phyloP scores from a whole-genome alignment of 129 eudicot genomes.

The Centaurea solstitialis region DNA sequence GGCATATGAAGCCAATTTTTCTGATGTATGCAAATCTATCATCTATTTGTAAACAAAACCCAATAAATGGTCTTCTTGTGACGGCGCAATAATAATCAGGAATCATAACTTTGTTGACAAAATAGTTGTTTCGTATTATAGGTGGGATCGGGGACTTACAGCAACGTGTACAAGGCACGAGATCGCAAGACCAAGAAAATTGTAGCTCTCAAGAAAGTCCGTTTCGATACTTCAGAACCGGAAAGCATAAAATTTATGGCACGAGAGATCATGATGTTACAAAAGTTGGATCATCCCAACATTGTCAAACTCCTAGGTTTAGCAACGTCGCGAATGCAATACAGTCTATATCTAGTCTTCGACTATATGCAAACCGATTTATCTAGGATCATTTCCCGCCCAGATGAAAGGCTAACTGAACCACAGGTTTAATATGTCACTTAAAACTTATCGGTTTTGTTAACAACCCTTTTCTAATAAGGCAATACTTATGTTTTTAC shows the following conservation, averaged over 20 bases:
- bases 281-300: constrained; percentile 58
- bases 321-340: constrained; percentile 56
- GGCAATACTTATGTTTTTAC: too few relatives aligned
- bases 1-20: background rate
- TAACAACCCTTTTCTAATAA: background rate
- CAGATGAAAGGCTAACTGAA: constrained; percentile 45
- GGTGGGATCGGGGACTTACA: constrained; percentile 61
- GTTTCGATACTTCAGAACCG: constrained; percentile 54
- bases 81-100: background rate
- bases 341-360: constrained; percentile 48
- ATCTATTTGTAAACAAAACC: background rate
- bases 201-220: constrained; percentile 55
- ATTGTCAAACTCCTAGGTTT: constrained; percentile 55
- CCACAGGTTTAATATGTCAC: constrained; percentile 31
- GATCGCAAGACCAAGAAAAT: constrained; percentile 46
- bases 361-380: constrained; percentile 55
- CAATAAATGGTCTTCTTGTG: background rate
- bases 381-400: constrained; percentile 35
- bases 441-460: background rate
- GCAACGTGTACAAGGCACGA: constrained; percentile 60
- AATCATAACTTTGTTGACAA: background rate
- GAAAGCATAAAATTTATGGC: constrained; percentile 63
- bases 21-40: background rate
- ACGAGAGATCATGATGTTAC: constrained; percentile 49
- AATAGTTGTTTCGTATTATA: background rate